Percentiles rank a stretch among this genome's conserved stretches.
Evolutionary conservation across 768 basidiomycete species (phyloP).

Genomic region (Agaricus subrufescens): DNA sequence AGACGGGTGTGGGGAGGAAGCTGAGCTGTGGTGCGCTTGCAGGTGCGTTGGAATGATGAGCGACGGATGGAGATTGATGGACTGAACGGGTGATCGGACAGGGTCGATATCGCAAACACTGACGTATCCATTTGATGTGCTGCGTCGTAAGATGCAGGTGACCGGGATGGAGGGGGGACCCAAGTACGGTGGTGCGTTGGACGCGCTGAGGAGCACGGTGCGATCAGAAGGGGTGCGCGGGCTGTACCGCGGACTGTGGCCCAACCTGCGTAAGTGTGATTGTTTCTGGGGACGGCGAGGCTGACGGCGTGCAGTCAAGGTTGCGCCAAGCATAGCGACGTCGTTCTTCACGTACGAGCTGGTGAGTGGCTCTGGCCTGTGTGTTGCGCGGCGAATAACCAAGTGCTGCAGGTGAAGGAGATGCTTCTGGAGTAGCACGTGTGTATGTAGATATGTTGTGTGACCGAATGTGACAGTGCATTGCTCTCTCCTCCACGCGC

Average conservation of each 20-base stretch:
- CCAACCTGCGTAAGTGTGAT: constrained; percentile 68
- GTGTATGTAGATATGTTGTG: constrained; percentile 1
- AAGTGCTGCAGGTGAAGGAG: constrained; percentile 6
- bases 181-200: constrained; percentile 77
- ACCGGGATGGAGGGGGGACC: constrained; percentile 66
- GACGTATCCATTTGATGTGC: constrained; percentile 94
- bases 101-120: constrained; percentile 92
- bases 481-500: constrained; percentile 5
- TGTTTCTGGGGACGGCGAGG: constrained; percentile 7
- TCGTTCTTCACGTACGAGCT: constrained; percentile 83
- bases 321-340: constrained; percentile 87
- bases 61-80: not conserved
- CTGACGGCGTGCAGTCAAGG: constrained; percentile 56
- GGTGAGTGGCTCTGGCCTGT: constrained; percentile 19
- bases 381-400: not conserved
- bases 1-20: constrained; percentile 63
- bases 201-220: constrained; percentile 68
- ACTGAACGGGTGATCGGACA: constrained; percentile 17
- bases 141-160: constrained; percentile 95
- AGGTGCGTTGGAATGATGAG: constrained; percentile 35
- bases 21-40: constrained; percentile 84
- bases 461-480: constrained; percentile 7
- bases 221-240: constrained; percentile 71
- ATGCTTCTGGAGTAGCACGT: constrained; percentile 4
- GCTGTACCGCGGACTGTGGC: constrained; percentile 85